Evolutionary conservation across 2,329 filamentous ascomycete species (phyloP), one percentile per base, ranked within the genome.

Genomic region (Colletotrichum sublineola): DNA sequence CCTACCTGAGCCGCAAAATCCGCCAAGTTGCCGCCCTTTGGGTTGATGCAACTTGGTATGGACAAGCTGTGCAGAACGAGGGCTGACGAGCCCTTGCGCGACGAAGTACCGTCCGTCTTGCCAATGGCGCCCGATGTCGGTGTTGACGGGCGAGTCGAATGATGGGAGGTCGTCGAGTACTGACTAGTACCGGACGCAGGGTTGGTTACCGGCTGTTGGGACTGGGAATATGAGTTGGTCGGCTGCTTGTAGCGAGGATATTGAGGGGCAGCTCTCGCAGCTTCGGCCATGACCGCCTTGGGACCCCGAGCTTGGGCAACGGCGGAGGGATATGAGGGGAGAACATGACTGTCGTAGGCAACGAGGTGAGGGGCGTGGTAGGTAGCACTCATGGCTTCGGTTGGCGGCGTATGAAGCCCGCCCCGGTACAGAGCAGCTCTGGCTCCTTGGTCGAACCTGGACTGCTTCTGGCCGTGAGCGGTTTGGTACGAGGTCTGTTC

Each of bases 1-100:
- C 86, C 76, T 82, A 95, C 93, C 87, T 95, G 90, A 69, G 94
- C 94, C 64, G 94, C 93, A 81, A 97, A 95, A 78, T 96, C 93
- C 12, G 94, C 89, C 75, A 97, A 81, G 78, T 89, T 95, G 9
- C 94, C 93, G 57, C 93, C 93, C 76, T 88, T 90, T 44, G 91
- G 86, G 77, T 92, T 94, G 78, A 97, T 94, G 48, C 93, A 92
- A 56, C 86, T 84, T 8, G 94, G 94, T 52, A 97, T 91, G 77
- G 92, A 90, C 48, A 96, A 85, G 78, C 87, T 90, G 78, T 90
- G 88, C 73, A 83, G 84, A 2, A 88, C 86, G 79, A 90, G 83
- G 38, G 82, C 83, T 38, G 84, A 82, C 5, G 84, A 81, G 48
- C 85, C 83, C 66, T 80, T 81, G 33, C 78, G 78, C 7, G 82